Evolutionary conservation across 192 early-diverging fungal genomes (phyloP).

Genomic region (Dissophora ornata): DNA sequence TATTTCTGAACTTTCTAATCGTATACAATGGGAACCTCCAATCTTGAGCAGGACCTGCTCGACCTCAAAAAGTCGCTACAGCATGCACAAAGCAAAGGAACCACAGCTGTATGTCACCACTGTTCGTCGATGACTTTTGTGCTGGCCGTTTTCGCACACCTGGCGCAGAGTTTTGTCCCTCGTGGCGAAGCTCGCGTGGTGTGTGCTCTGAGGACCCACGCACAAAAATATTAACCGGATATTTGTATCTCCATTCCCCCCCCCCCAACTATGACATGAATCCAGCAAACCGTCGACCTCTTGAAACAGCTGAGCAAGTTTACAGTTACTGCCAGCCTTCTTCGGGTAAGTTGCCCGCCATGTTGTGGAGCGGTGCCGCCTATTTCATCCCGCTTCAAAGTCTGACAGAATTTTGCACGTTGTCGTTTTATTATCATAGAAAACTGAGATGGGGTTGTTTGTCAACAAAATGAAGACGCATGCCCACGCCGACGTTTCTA

Average conservation of each 20-base stretch:
- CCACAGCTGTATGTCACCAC: slow-evolving; percentile 31
- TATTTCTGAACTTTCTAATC: neutral
- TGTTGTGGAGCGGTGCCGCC: no score
- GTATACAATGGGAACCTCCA: slow-evolving; percentile 33
- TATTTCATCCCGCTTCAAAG: neutral
- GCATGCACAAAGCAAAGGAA: slow-evolving; percentile 44
- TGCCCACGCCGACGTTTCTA: slow-evolving; percentile 66
- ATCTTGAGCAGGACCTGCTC: slow-evolving; percentile 43
- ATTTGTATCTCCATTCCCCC: neutral
- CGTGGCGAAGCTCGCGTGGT: slow-evolving; percentile 1
- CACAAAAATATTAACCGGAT: neutral
- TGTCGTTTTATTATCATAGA: no score
- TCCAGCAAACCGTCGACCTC: slow-evolving; percentile 61
- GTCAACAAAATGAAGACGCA: slow-evolving; percentile 80
- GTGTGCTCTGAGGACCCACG: neutral
- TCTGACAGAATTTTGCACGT: no score
- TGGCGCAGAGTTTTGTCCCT: neutral
- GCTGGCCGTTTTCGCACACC: neutral
- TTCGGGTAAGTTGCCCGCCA: slow-evolving; percentile 60
- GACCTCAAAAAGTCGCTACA: slow-evolving; percentile 51
- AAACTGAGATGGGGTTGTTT: slow-evolving; percentile 82
- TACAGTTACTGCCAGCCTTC: slow-evolving; percentile 61
- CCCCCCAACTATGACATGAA: no score
- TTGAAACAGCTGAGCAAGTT: slow-evolving; percentile 58
- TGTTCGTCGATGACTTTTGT: no score